A percentile compares a stretch with the other conserved stretches of the same genome.
phyloP scores from a whole-genome alignment of 768 basidiomycete genomes.

The Kwoniella newhampshirensis region DNA sequence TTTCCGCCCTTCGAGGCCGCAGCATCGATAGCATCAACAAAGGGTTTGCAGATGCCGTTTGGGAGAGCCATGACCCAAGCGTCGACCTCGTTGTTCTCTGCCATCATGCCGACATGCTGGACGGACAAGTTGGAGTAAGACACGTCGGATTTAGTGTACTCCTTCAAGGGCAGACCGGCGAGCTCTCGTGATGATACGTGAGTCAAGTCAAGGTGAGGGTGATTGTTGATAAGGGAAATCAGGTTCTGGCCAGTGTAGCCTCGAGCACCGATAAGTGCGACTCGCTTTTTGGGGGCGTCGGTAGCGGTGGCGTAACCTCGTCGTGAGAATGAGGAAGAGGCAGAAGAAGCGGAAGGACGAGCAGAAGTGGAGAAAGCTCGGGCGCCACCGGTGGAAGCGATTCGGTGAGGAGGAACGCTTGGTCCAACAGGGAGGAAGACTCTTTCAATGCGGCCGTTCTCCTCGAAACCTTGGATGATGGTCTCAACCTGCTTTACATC shows the following conservation, averaged over 20 bases:
- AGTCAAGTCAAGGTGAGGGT: constrained; percentile 84
- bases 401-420: constrained; percentile 47
- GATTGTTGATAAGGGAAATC: constrained; percentile 77
- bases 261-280: constrained; percentile 93
- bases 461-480: constrained; percentile 64
- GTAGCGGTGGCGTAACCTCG: constrained; percentile 75
- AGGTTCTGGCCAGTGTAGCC: constrained; percentile 94
- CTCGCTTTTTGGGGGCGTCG: constrained; percentile 72
- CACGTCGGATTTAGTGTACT: constrained; percentile 73
- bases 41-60: constrained; percentile 95
- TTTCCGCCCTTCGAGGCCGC: constrained; percentile 63
- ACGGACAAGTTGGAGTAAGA: constrained; percentile 76
- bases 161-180: constrained; percentile 72
- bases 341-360: constrained; percentile 39
- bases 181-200: constrained; percentile 96
- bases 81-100: constrained; percentile 84
- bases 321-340: constrained; percentile 56
- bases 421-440: constrained; percentile 78
- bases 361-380: constrained; percentile 54
- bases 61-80: constrained; percentile 99
- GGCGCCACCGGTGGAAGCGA: constrained; percentile 61
- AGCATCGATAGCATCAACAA: constrained; percentile 88
- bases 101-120: constrained; percentile 81
- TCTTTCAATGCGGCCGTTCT: constrained; percentile 77
- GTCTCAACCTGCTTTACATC: constrained; percentile 88